phyloP scores from a whole-genome alignment of 1,139 yeast species.

The Suhomyces yuchorum region DNA sequence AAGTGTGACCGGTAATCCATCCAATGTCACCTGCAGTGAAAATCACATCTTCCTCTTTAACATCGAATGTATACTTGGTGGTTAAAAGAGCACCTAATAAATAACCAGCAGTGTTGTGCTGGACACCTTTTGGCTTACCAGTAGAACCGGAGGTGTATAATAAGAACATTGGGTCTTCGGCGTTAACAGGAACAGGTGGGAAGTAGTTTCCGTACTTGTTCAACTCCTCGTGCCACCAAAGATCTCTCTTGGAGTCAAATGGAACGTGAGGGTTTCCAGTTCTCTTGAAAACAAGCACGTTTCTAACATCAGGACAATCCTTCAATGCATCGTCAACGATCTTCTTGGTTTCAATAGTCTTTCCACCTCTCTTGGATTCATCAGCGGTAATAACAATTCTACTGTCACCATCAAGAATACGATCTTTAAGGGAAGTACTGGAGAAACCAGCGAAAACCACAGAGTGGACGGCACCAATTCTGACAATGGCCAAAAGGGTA shows the following conservation, averaged over 20 bases:
- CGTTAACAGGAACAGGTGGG: slow-evolving; percentile 60
- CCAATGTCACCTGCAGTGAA: slow-evolving; percentile 90
- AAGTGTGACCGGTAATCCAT: slow-evolving; percentile 88
- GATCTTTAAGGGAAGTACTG: slow-evolving; percentile 72
- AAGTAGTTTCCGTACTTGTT: slow-evolving; percentile 63
- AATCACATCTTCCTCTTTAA: slow-evolving; percentile 68
- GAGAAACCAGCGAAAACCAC: slow-evolving; percentile 86
- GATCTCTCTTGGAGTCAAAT: slow-evolving; percentile 61
- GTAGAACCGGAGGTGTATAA: slow-evolving; percentile 71
- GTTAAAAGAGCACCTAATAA: slow-evolving; percentile 69
- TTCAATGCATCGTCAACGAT: slow-evolving; percentile 81
- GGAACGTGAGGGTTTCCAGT: slow-evolving; percentile 71
- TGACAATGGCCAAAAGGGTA: slow-evolving; percentile 69
- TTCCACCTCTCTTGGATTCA: slow-evolving; percentile 82
- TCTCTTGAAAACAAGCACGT: slow-evolving; percentile 72
- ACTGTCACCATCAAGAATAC: slow-evolving; percentile 77
- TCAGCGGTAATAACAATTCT: slow-evolving; percentile 76
- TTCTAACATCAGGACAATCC: slow-evolving; percentile 65
- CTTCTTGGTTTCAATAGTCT: slow-evolving; percentile 78
- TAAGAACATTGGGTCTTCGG: slow-evolving; percentile 66
- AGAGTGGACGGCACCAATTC: slow-evolving; percentile 82
- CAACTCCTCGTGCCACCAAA: slow-evolving; percentile 82
- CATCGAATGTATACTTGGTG: slow-evolving; percentile 75
- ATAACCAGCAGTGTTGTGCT: slow-evolving; percentile 80
- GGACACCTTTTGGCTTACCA: slow-evolving; percentile 70